Percentiles rank a stretch among this genome's conserved stretches.
These are phyloP conservation scores for Syncephalastrum sp. DNA, from an alignment of 371 early-diverging fungal genomes.

Conservation along the genomic window DNA sequence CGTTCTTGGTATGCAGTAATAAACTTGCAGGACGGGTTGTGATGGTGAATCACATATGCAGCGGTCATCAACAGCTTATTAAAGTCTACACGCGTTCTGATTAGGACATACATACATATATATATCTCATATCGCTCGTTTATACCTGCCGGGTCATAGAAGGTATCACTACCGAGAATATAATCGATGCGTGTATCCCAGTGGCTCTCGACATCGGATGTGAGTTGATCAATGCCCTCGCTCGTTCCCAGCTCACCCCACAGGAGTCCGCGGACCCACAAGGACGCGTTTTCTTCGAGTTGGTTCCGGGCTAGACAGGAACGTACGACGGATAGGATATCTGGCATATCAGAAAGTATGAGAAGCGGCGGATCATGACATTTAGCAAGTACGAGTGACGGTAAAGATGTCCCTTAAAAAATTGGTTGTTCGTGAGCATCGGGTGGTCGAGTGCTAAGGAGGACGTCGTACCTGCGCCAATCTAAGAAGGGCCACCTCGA, in stretches of 20 bases:
- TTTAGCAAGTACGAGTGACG: constrained; percentile 48
- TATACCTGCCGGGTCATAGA: constrained; percentile 57
- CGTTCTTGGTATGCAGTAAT: constrained; percentile 53
- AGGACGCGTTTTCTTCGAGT: constrained; percentile 3
- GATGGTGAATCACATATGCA: constrained; percentile 45
- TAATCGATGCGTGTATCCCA: constrained; percentile 36
- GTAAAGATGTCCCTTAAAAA: constrained; percentile 46
- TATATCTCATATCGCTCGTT: background rate
- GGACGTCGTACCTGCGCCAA: constrained; percentile 3
- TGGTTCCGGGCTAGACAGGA: constrained; percentile 35
- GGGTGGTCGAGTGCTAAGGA: background rate
- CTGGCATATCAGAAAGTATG: constrained; percentile 43
- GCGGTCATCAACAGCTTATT: constrained; percentile 51
- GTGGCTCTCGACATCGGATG: constrained; percentile 18
- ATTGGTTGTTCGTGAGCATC: background rate
- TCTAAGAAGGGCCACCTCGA: background rate
- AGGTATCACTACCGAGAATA: constrained; percentile 58
- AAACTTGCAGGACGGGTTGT: constrained; percentile 49
- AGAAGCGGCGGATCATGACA: constrained; percentile 10
- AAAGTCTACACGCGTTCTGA: constrained; percentile 37
- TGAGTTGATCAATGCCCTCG: constrained; percentile 25
- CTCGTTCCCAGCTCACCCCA: constrained; percentile 47
- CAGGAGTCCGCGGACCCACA: constrained; percentile 27
- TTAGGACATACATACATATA: background rate
- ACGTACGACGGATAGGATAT: constrained; percentile 39